These are phyloP conservation scores for Geotrichum carabidarum DNA, from an alignment of 1,139 yeast genomes.

Conservation along the genomic window DNA sequence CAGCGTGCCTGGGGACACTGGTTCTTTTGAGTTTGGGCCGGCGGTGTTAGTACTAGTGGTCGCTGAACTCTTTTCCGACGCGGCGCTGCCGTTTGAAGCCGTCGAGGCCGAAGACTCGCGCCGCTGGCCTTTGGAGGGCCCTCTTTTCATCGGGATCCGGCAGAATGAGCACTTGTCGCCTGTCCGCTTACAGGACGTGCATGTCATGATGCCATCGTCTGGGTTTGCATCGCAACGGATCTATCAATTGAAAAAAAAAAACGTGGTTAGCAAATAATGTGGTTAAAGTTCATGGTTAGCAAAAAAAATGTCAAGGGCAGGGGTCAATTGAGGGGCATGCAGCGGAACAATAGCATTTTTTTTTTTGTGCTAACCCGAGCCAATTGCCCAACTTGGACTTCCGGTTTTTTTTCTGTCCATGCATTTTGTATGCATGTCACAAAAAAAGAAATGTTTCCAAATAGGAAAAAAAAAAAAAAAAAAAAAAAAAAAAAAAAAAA, in stretches of 20 bases:
- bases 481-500: not conserved
- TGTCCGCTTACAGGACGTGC: conserved; percentile 39
- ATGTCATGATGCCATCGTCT: conserved; percentile 31
- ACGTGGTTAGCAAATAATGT: not conserved
- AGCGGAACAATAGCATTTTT: not conserved
- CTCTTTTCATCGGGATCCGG: conserved; percentile 42
- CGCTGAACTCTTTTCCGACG: too few species aligned
- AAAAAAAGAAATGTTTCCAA: too few species aligned
- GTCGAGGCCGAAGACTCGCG: conserved; percentile 17
- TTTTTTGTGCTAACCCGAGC: too few species aligned
- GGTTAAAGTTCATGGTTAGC: not conserved
- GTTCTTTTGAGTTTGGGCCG: not conserved
- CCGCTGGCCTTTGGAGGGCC: conserved; percentile 38
- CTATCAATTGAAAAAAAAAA: conserved; percentile 23
- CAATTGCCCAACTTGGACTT: not conserved
- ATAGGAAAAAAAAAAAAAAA: not conserved
- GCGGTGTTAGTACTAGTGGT: not conserved
- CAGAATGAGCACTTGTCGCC: conserved; percentile 41
- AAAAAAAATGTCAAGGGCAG: not conserved
- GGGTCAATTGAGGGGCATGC: not conserved
- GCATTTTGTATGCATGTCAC: too few species aligned
- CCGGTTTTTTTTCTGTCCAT: not conserved
- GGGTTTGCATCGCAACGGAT: conserved; percentile 41
- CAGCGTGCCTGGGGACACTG: not conserved
- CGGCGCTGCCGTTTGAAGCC: too few species aligned